Evolutionary conservation across 129 eudicot genomes (phyloP), one percentile per base, ranked within the genome.

Genomic region (Lactuca saligna): DNA sequence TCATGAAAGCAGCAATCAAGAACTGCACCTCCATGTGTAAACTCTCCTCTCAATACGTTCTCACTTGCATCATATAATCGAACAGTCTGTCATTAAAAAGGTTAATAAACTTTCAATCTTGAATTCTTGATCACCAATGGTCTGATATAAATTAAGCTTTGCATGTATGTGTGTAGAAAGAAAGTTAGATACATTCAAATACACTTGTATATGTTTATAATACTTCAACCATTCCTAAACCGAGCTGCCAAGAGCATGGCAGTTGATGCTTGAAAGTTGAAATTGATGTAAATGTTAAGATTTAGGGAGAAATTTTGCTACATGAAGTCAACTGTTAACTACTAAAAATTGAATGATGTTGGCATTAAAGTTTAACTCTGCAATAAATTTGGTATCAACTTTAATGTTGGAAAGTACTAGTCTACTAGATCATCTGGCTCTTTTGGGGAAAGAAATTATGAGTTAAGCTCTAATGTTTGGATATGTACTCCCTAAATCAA

Each of bases 1-100:
- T 94, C 97, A 69, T 94, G 99, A 79, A 94, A 94, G 75, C 99
- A 89, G 67, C 97, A 94, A 80, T 94, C 99, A 3, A 94, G 82
- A 17, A 89, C 99, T 3, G 95, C 79, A 65, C 89, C 99, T 35
- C 95, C 88, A 82, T 89, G 99, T 78, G 66, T 81, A 75, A 89
- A 94, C 87, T 94, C 97, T 65, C 97, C 99, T 77, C 88, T 83
- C 49, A 94, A 63, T 29, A 79, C 84, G 82, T 94, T 85, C 17
- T 86, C 85, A 15, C 88, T 89, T 29, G 99, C 99, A 65, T 94
- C 99, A 25, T 89, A 93, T 80, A 93, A 20, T 25, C 99, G 90
- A 58, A 89, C 99, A 74, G 79, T 87, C 95, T 86, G 80, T 42
- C 16, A 37, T 35, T 54, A 55, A 69, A 74, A 65, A 39, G 5